A percentile compares a stretch with the other conserved stretches of the same genome.
Conservation (phyloP, 2,329 filamentous ascomycete species). For the Pyrenophora graminea region DNA sequence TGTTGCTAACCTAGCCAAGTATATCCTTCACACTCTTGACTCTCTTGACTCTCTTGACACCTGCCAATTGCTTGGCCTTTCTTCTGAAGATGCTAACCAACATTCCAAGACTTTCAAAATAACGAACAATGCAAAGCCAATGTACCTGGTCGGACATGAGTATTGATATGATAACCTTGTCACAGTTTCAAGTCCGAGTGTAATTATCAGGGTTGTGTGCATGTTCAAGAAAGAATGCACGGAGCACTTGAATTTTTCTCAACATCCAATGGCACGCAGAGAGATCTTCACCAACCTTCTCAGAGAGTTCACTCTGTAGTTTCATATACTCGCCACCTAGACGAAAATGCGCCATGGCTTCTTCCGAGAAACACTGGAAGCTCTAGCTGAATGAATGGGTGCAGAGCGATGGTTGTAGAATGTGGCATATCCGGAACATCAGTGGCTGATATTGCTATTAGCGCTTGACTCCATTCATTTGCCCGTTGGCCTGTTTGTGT, state of each 20-base stretch:
- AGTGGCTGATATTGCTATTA: slow-evolving; percentile 28
- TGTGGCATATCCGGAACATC: slow-evolving; percentile 6
- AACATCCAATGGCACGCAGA: too few relatives aligned
- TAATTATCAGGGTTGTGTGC: background rate
- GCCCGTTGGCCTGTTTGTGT: slow-evolving; percentile 46
- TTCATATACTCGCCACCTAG: background rate
- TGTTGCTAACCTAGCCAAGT: too few relatives aligned
- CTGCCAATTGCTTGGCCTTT: too few relatives aligned
- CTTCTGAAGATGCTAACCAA: too few relatives aligned
- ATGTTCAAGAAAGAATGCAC: background rate
- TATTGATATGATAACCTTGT: background rate
- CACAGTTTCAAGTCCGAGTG: background rate
- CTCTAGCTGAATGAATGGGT: background rate
- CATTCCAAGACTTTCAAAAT: too few relatives aligned
- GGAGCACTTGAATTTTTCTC: too few relatives aligned
- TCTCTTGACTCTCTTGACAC: too few relatives aligned
- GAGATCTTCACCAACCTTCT: too few relatives aligned
- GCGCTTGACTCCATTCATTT: slow-evolving; percentile 47
- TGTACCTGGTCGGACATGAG: too few relatives aligned
- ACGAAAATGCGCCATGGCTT: background rate
- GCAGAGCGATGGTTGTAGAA: background rate
- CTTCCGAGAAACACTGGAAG: background rate
- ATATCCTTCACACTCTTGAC: too few relatives aligned
- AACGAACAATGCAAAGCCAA: too few relatives aligned
- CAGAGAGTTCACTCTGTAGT: too few relatives aligned